These are phyloP conservation scores for Aquilaria sinensis DNA, from an alignment of 345 rosid species.

Conservation along the genomic window DNA sequence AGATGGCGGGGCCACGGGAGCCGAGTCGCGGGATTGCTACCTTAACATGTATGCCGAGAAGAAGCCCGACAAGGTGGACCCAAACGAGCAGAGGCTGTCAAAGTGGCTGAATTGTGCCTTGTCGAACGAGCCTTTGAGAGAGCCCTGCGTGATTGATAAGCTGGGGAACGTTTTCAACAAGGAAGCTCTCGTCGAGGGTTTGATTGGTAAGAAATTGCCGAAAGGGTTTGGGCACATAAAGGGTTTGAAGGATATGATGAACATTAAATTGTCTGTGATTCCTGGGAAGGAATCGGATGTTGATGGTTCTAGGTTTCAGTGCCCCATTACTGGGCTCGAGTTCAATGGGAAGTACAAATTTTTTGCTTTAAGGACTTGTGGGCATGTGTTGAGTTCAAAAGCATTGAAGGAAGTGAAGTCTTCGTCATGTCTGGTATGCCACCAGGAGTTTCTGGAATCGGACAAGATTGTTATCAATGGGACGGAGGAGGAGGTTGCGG, in stretches of 20 bases:
- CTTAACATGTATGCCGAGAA: conserved; percentile 95
- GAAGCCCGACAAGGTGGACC: conserved; percentile 91
- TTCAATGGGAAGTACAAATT: conserved; percentile 85
- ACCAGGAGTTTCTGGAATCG: conserved; percentile 49
- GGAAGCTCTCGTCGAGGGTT: conserved; percentile 67
- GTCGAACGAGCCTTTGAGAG: conserved; percentile 65
- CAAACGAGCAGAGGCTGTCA: conserved; percentile 84
- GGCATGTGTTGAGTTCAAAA: conserved; percentile 89
- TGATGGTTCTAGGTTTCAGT: conserved; percentile 51
- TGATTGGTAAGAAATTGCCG: conserved; percentile 67
- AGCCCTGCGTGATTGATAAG: conserved; percentile 82
- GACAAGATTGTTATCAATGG: conserved; percentile 88
- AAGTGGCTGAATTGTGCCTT: conserved; percentile 85
- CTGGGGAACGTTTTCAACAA: conserved; percentile 85
- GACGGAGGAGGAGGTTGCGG: conserved; percentile 62
- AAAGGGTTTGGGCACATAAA: conserved; percentile 59
- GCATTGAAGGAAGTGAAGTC: conserved; percentile 92
- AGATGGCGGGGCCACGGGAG: conserved; percentile 99
- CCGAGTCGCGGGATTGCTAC: conserved; percentile 92
- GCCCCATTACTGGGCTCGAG: conserved; percentile 76
- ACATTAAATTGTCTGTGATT: conserved; percentile 47
- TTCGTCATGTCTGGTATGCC: conserved; percentile 82
- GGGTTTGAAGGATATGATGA: conserved; percentile 80
- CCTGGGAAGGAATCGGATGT: conserved; percentile 38
- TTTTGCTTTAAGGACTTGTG: conserved; percentile 65